phyloP scores from a whole-genome alignment of 768 basidiomycete species.

The Boletus rubescentipes region DNA sequence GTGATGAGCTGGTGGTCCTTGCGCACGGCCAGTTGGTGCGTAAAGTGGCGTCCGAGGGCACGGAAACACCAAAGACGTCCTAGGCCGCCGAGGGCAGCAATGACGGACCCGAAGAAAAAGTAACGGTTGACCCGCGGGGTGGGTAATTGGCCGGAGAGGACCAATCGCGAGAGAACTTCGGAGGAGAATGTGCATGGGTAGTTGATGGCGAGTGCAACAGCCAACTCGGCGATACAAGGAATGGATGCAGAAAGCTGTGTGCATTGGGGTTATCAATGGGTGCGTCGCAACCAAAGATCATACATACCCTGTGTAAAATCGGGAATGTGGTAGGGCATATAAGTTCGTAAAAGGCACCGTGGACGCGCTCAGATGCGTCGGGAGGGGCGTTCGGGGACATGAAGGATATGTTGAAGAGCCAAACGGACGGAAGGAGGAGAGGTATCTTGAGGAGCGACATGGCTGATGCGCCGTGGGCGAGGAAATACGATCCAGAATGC shows the following conservation, averaged over 20 bases:
- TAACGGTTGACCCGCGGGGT: constrained; percentile 22
- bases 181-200: constrained; percentile 22
- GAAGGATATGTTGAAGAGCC: constrained; percentile 30
- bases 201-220: constrained; percentile 18
- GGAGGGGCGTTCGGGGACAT: constrained; percentile 23
- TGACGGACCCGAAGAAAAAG: constrained; percentile 30
- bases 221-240: constrained; percentile 29
- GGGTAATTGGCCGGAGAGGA: constrained; percentile 20
- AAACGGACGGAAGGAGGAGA: constrained; percentile 26
- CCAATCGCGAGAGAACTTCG: constrained; percentile 17
- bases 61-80: constrained; percentile 40
- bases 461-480: neutral
- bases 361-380: constrained; percentile 17
- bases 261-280: neutral
- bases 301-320: constrained; percentile 23
- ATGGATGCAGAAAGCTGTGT: constrained; percentile 27
- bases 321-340: constrained; percentile 24
- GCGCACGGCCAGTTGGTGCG: constrained; percentile 33
- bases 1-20: constrained; percentile 33
- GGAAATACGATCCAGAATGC: neutral
- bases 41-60: constrained; percentile 35
- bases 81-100: constrained; percentile 28
- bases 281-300: neutral
- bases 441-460: constrained; percentile 23
- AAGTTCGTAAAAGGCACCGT: constrained; percentile 22